Percentiles rank a stretch among this genome's conserved stretches.
phyloP scores from a whole-genome alignment of 257 asterid genomes.

The Solanum paucissectum region DNA sequence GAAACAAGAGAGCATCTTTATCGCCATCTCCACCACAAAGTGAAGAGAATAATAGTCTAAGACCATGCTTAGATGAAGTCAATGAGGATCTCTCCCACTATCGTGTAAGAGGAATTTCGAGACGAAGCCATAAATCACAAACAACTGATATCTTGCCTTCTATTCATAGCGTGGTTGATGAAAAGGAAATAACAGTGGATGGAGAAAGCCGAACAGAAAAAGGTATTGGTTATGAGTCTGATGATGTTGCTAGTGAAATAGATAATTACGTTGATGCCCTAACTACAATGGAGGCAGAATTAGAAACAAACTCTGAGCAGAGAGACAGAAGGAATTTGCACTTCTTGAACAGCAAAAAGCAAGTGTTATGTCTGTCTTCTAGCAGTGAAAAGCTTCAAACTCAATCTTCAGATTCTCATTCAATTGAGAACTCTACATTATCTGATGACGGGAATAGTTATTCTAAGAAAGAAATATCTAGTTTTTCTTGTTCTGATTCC shows the following conservation, averaged over 20 bases:
- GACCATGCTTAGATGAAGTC: conserved; percentile 14
- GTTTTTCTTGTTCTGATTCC: conserved; percentile 25
- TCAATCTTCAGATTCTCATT: conserved; percentile 48
- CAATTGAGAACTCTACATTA: conserved; percentile 39
- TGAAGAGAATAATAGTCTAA: conserved; percentile 18
- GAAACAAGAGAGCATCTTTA: conserved; percentile 21
- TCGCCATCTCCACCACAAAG: conserved; percentile 21
- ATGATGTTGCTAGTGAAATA: conserved; percentile 59
- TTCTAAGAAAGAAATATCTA: conserved; percentile 20
- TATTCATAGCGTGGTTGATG: conserved; percentile 23
- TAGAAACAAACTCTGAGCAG: conserved; percentile 57
- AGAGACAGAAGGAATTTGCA: conserved; percentile 34
- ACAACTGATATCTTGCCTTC: conserved; percentile 23
- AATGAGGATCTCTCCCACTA: conserved; percentile 22
- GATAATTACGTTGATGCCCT: conserved; percentile 79
- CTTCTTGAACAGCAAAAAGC: conserved; percentile 19
- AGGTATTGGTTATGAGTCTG: conserved; percentile 43
- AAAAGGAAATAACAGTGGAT: conserved; percentile 35
- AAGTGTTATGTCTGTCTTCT: conserved; percentile 18
- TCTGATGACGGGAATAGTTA: conserved; percentile 38
- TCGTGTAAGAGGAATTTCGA: conserved; percentile 18
- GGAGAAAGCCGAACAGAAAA: conserved; percentile 32
- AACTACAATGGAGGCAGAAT: conserved; percentile 63
- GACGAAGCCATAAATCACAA: conserved; percentile 16
- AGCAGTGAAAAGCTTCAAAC: conserved; percentile 28